phyloP scores from a whole-genome alignment of 331 rosid genomes.

The Malus hybrid region DNA sequence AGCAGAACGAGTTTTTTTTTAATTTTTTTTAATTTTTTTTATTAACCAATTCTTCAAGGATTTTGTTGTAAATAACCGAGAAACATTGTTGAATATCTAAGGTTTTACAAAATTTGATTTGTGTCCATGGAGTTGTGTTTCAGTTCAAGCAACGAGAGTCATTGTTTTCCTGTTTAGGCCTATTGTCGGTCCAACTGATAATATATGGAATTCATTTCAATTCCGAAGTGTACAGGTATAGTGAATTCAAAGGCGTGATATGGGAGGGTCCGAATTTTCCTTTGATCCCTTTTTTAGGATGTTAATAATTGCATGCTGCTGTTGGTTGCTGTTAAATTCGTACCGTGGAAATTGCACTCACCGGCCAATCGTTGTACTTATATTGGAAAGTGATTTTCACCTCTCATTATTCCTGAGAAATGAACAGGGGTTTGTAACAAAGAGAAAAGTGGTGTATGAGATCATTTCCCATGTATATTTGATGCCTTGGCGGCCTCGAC shows the following conservation, averaged over 20 bases:
- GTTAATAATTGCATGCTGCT: no score
- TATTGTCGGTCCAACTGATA: conserved; percentile 14
- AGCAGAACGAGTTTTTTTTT: not conserved
- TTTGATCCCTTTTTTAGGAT: no score
- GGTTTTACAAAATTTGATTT: not conserved
- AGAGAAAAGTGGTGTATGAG: no score
- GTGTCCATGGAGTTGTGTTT: not conserved
- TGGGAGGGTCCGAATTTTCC: not conserved
- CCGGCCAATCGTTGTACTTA: no score
- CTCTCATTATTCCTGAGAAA: no score
- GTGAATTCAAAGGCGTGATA: conserved; percentile 9
- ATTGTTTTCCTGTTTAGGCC: conserved; percentile 7
- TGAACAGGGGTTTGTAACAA: no score
- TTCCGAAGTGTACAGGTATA: conserved; percentile 27
- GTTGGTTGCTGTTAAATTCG: no score
- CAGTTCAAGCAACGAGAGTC: not conserved
- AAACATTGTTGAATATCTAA: not conserved
- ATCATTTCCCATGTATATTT: no score
- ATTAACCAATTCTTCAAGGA: not conserved
- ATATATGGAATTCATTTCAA: conserved; percentile 12
- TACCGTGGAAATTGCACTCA: no score
- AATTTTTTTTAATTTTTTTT: not conserved
- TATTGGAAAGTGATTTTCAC: no score
- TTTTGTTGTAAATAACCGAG: conserved; percentile 17
- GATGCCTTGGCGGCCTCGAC: no score